Base-by-base conservation (phyloP, 2,329 filamentous ascomycete genomes). In the Stagonosporopsis chrysanthemi region DNA sequence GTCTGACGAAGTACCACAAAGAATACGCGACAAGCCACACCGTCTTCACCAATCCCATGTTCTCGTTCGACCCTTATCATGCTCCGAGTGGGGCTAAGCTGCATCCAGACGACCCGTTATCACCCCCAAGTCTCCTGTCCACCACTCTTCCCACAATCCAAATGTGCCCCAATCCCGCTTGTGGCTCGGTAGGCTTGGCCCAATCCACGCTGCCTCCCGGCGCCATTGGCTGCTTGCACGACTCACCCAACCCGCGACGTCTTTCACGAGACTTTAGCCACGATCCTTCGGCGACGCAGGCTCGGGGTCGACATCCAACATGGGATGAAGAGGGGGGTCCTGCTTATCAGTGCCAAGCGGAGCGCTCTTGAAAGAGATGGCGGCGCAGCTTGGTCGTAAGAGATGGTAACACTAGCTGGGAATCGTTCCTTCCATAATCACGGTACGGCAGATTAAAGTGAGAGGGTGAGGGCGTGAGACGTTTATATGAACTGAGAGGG, bases 291-390 rank as follows among this genome's bases (percentile, higher is more conserved):
- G 51, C 51, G 53, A 52, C 22, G 14, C 46, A 49, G 24, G 46
- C 53, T 58, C 55, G 59, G 61, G 57, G 53, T 48, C 31, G 31
- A 54, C 33, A 53, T 39, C 52, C 45, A 58, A 52, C 46, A 58
- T 58, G 56, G 64, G 50, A 58, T 33, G 17, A 36, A 29, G 38
- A 40, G 31, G 46, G 33, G 6, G 6, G n/a, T 28, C 48, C 42
- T 59, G 55, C 70, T 73, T 73, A 73, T 73, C 70, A 68, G 64
- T 69, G 69, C 70, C 69, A 72, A 73, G 70, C 24, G 51, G 56
- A 62, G 52, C 35, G 52, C 43, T 31, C 43, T 60, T 49, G 41
- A 53, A 53, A 56, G 51, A 55, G 43, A 51, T 60, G 62, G 69
- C 62, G 64, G 69, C 40, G 51, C 52, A 47, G 43, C 52, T 56